phyloP scores from a whole-genome alignment of 345 rosid genomes.

The Eucalyptus fibrosa region DNA sequence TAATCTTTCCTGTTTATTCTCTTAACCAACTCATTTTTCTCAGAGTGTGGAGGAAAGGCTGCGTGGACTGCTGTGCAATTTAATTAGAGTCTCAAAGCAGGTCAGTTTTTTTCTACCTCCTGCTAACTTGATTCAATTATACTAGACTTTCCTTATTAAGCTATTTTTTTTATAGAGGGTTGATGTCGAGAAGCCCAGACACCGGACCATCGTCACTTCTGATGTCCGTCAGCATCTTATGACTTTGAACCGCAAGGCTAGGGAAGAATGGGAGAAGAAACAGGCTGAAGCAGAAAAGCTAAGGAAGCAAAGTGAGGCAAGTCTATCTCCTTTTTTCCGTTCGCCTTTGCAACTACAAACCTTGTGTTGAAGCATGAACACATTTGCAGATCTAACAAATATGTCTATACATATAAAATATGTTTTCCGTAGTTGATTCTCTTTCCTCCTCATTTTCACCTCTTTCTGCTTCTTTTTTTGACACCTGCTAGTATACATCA shows the following conservation, averaged over 20 bases:
- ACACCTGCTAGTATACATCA: not conserved
- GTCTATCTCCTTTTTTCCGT: not conserved
- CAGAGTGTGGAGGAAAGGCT: constrained; percentile 96
- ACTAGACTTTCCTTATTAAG: not conserved
- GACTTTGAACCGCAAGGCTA: constrained; percentile 58
- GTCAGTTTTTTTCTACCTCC: constrained; percentile 17
- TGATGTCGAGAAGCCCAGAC: constrained; percentile 73
- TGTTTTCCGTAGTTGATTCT: not conserved
- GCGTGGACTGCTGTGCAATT: constrained; percentile 63
- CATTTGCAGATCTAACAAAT: not conserved
- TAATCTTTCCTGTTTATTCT: not conserved
- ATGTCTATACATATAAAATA: not conserved
- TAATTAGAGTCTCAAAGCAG: constrained; percentile 87
- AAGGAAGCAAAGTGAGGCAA: constrained; percentile 57
- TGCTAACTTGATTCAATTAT: not conserved
- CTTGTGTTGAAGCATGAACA: not conserved
- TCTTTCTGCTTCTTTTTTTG: not conserved
- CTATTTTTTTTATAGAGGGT: constrained; percentile 40
- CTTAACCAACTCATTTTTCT: constrained; percentile 11
- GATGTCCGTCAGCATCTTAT: constrained; percentile 73
- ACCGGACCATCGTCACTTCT: constrained; percentile 65
- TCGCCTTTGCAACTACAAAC: not conserved
- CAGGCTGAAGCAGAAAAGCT: constrained; percentile 93
- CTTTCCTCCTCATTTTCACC: not conserved
- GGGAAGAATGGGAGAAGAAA: constrained; percentile 85